Evolutionary conservation across 139 green algal genomes (phyloP), one percentile per base, ranked within the genome.

Genomic region (Picochlorum sp.): DNA sequence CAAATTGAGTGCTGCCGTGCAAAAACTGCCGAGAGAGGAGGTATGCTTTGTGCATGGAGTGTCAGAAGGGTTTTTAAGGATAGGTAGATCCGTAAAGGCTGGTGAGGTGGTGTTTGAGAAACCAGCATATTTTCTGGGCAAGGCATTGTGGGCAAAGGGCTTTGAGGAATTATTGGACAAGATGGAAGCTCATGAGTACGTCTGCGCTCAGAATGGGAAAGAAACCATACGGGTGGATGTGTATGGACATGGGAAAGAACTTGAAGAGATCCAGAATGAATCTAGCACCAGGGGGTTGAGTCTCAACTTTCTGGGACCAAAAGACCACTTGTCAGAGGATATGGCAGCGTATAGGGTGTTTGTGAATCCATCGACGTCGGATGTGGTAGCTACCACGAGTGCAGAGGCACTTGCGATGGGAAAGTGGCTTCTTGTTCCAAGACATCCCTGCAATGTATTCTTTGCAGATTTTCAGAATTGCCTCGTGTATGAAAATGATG

Each of bases 391-490:
- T 47, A 97, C 91, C 9, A 96, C 90, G 34, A 92, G 85, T 11
- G 89, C 89, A 18, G 91, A 97, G 74, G 91, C 91, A n/a, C 79
- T 97, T 55, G 91, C 91, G 18, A 96, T 97, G 90, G 91, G 91
- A 64, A 96, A 96, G 76, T 96, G 84, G 60, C 76, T 96, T 31
- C 70, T 97, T 55, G 88, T 85, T 57, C 81, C 89, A 8, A 77
- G 90, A 41, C 89, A 96, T 76, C 90, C 91, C 13, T 86, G 72
- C 57, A 97, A 97, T 78, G 73, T 73, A 13, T 97, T 97, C 76
- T 96, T 96, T 69, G 30, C 62, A 21, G n/a, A 62, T 51, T 96
- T 95, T 71, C 57, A 69, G 55, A 96, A 95, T 74, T 93, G 85
- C 77, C 79, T 92, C 24, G 81, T 83, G 16, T 96, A 95, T 83